phyloP scores from a whole-genome alignment of 2,329 filamentous ascomycete genomes.

The Aspergillus nomiae region DNA sequence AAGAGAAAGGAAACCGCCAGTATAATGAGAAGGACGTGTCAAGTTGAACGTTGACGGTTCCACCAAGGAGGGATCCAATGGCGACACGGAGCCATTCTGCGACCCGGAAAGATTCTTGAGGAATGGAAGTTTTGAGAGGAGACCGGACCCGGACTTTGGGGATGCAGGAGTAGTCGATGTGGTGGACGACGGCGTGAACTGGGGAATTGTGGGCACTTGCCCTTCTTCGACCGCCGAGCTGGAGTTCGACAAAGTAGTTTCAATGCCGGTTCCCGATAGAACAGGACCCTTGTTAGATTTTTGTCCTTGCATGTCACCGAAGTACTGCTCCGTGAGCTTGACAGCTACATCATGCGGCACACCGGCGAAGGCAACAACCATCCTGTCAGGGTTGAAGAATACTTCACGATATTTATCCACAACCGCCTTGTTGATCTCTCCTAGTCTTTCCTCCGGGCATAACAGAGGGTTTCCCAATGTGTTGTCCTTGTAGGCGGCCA shows the following conservation, averaged over 20 bases:
- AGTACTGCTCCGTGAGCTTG: slow-evolving; percentile 76
- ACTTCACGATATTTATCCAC: slow-evolving; percentile 77
- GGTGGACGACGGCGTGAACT: slow-evolving; percentile 45
- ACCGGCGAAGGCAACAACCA: slow-evolving; percentile 93
- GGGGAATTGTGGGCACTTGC: slow-evolving; percentile 37
- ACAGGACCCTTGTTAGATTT: slow-evolving; percentile 53
- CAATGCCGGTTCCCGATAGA: slow-evolving; percentile 59
- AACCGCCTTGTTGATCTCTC: slow-evolving; percentile 70
- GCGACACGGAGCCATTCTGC: slow-evolving; percentile 58
- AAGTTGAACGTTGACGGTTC: slow-evolving; percentile 58
- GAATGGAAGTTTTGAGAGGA: slow-evolving; percentile 84
- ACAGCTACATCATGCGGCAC: slow-evolving; percentile 82
- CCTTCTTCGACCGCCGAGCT: slow-evolving; percentile 32
- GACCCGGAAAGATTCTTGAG: slow-evolving; percentile 82
- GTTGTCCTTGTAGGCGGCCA: slow-evolving; percentile 93
- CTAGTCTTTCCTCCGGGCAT: slow-evolving; percentile 82
- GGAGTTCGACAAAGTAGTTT: slow-evolving; percentile 49
- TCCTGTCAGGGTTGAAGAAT: slow-evolving; percentile 87
- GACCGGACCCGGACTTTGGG: slow-evolving; percentile 57
- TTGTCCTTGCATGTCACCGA: slow-evolving; percentile 79
- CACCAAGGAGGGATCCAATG: slow-evolving; percentile 51
- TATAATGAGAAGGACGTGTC: slow-evolving; percentile 74
- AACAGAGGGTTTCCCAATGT: slow-evolving; percentile 91
- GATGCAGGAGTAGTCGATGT: slow-evolving; percentile 37
- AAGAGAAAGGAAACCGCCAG: slow-evolving; percentile 86